Percentiles rank a stretch among this genome's conserved stretches.
Evolutionary conservation across 2,329 filamentous ascomycete genomes (phyloP).

Genomic region (Immersiporthe knoxdaviesiana): DNA sequence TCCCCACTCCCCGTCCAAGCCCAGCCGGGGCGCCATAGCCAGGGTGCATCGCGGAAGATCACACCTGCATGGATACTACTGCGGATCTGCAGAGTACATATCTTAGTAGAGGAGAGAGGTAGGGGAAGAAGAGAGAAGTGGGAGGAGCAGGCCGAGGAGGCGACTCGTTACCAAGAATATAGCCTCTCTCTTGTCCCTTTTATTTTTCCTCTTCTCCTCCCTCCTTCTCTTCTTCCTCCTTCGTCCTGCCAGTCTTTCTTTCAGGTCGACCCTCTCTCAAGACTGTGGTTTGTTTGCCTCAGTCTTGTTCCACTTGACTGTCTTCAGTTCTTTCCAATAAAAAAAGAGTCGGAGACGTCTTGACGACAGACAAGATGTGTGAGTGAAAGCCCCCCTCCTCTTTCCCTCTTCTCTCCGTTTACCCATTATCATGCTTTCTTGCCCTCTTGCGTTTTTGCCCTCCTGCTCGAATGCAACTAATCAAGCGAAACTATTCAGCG

Average conservation of each 20-base stretch:
- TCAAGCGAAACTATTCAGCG: not conserved
- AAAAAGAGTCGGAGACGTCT: not conserved
- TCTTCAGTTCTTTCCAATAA: not conserved
- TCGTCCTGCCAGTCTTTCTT: not conserved
- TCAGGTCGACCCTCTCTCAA: not conserved
- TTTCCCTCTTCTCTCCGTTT: not conserved
- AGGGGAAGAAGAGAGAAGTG: no score
- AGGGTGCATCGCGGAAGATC: not conserved
- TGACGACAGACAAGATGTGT: constrained; percentile 26
- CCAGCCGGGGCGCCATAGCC: not conserved
- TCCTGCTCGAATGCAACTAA: not conserved
- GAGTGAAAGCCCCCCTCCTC: not conserved
- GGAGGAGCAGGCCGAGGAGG: not conserved
- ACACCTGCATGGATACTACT: constrained; percentile 1
- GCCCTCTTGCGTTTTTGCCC: no score
- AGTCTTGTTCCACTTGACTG: not conserved
- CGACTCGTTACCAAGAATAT: not conserved
- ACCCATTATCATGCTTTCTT: no score
- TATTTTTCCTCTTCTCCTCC: not conserved
- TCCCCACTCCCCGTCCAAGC: not conserved
- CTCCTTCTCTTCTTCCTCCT: not conserved
- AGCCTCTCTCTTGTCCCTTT: not conserved
- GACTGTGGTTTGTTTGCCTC: not conserved
- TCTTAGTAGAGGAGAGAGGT: no score
- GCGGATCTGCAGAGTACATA: constrained; percentile 5